A percentile compares a stretch with the other conserved stretches of the same genome.
Conservation (phyloP, 1,284 basidiomycete species). For the Entoloma clypeatum region DNA sequence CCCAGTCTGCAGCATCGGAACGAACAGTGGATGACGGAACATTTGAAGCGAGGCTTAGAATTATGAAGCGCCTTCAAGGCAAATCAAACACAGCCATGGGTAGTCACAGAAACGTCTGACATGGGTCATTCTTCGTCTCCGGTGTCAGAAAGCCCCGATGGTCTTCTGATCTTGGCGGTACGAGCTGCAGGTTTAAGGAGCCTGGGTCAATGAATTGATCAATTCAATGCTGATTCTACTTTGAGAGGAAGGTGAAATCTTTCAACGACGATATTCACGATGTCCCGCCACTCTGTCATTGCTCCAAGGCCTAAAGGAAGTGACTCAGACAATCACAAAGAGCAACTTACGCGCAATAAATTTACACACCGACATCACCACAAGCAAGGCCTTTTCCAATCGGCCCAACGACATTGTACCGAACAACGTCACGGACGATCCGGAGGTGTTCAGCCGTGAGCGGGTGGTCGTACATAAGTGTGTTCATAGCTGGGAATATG, state of each 20-base stretch:
- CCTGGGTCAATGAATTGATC: no score
- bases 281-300: slow-evolving; percentile 90
- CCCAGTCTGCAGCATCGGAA: no score
- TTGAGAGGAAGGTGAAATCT: slow-evolving; percentile 38
- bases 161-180: no score
- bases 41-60: no score
- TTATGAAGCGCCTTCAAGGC: no score
- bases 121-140: no score
- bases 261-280: slow-evolving; percentile 67
- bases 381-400: slow-evolving; percentile 87
- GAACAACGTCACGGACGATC: slow-evolving; percentile 66
- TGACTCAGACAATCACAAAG: neutral
- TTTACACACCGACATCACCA: slow-evolving; percentile 77
- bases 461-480: slow-evolving; percentile 95
- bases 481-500: slow-evolving; percentile 98
- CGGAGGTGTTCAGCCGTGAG: slow-evolving; percentile 81
- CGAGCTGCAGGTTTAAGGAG: no score
- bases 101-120: no score
- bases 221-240: no score
- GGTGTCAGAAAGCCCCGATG: no score
- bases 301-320: slow-evolving; percentile 69
- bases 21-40: no score
- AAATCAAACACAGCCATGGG: no score
- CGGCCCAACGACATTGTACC: slow-evolving; percentile 82
- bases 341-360: neutral